A percentile compares a stretch with the other conserved stretches of the same genome.
These are phyloP conservation scores for Apiospora koreana DNA, from an alignment of 2,329 filamentous ascomycete genomes.

Conservation along the genomic window DNA sequence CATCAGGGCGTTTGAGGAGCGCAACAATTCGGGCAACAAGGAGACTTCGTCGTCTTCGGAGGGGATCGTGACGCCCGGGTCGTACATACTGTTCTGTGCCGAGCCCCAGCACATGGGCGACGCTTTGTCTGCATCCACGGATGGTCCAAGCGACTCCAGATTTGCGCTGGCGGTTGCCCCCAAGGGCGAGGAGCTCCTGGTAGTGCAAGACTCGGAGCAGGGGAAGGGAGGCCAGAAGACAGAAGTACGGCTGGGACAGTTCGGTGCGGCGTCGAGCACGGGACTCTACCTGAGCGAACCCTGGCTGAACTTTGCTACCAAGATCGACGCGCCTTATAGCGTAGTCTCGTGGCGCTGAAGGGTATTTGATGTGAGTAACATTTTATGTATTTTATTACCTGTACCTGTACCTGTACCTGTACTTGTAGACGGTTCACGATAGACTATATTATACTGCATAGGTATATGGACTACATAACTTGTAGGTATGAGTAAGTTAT, in stretches of 20 bases:
- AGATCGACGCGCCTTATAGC: constrained; percentile 28
- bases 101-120: constrained; percentile 27
- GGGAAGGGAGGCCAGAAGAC: constrained; percentile 19
- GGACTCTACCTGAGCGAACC: constrained; percentile 52
- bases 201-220: neutral
- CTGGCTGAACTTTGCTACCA: constrained; percentile 26
- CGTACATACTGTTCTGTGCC: constrained; percentile 67
- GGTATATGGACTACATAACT: too few relatives aligned
- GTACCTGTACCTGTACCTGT: neutral
- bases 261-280: constrained; percentile 63
- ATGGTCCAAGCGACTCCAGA: constrained; percentile 11
- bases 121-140: neutral
- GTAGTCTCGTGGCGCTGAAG: neutral
- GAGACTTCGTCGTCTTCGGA: constrained; percentile 37
- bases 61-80: constrained; percentile 63
- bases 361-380: too few relatives aligned
- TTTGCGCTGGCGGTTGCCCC: constrained; percentile 27
- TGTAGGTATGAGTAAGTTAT: too few relatives aligned
- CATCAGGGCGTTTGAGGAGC: constrained; percentile 48
- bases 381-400: neutral
- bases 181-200: constrained; percentile 18
- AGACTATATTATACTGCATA: too few relatives aligned
- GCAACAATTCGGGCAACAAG: constrained; percentile 21
- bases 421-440: too few relatives aligned
- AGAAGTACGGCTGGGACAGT: constrained; percentile 42